phyloP scores from a whole-genome alignment of 352 stramenopile species.

The Globisporangium middletonii region DNA sequence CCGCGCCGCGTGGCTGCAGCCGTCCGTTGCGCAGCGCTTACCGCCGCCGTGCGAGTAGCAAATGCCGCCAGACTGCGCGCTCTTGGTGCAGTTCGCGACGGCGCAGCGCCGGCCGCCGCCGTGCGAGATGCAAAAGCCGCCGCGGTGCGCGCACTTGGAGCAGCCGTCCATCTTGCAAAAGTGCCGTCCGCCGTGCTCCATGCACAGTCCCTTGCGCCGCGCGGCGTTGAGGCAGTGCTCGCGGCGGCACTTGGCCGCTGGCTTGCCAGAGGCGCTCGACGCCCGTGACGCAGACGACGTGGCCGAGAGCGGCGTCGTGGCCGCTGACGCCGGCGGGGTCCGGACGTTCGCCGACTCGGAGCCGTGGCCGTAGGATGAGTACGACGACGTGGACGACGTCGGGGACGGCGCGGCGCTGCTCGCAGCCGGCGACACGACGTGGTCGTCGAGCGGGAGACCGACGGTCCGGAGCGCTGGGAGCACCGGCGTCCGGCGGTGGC shows the following conservation, averaged over 20 bases:
- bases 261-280: slow-evolving; percentile 18
- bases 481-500: neutral
- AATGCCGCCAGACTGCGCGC: slow-evolving; percentile 71
- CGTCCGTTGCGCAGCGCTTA: slow-evolving; percentile 70
- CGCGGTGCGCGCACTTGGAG: slow-evolving; percentile 76
- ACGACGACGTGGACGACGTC: slow-evolving; percentile 12
- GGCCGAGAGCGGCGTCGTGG: neutral
- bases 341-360: neutral
- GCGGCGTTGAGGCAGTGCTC: slow-evolving; percentile 64
- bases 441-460: slow-evolving; percentile 1
- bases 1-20: slow-evolving; percentile 73
- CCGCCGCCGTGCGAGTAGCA: slow-evolving; percentile 83
- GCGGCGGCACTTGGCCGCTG: slow-evolving; percentile 43
- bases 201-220: slow-evolving; percentile 78
- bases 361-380: slow-evolving; percentile 11
- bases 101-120: slow-evolving; percentile 71
- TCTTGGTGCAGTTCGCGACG: slow-evolving; percentile 70
- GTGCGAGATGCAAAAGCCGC: slow-evolving; percentile 78
- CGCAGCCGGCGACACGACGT: neutral
- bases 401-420: slow-evolving; percentile 4
- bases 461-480: slow-evolving; percentile 8
- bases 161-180: slow-evolving; percentile 84
- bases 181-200: slow-evolving; percentile 82
- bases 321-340: neutral
- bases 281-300: slow-evolving; percentile 11